Percentiles rank a stretch among this genome's conserved stretches.
Evolutionary conservation across 2,329 filamentous ascomycete genomes (phyloP).

Genomic region (Moelleriella libera): DNA sequence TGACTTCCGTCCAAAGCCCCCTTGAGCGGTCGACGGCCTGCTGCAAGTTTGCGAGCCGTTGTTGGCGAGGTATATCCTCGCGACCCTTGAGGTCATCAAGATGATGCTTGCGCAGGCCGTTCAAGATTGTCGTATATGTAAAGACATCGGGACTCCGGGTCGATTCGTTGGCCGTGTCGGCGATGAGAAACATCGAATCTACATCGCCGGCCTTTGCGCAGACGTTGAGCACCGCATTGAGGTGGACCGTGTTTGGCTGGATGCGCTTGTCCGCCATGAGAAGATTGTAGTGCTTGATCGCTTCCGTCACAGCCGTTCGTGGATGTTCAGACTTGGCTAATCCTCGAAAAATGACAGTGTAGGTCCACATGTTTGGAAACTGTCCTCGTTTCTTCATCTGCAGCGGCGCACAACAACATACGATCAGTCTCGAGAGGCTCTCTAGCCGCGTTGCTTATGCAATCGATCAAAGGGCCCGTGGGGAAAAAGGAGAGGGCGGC

Average conservation of each 20-base stretch:
- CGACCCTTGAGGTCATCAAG: constrained; percentile 11
- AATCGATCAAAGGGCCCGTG: neutral
- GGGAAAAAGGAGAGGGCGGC: neutral
- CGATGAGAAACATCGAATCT: constrained; percentile 67
- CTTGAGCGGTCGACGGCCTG: constrained; percentile 51
- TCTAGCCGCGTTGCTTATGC: too few relatives aligned
- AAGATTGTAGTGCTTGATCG: constrained; percentile 62
- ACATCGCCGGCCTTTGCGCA: constrained; percentile 63
- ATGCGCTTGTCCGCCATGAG: constrained; percentile 52
- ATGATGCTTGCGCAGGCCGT: constrained; percentile 45
- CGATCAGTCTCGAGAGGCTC: too few relatives aligned
- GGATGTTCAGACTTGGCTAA: constrained; percentile 47
- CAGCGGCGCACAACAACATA: neutral
- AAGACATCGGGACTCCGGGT: constrained; percentile 46
- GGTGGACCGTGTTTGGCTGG: constrained; percentile 64
- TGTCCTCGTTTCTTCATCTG: constrained; percentile 89
- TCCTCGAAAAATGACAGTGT: constrained; percentile 69
- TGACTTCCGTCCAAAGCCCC: constrained; percentile 67
- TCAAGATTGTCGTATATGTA: constrained; percentile 76
- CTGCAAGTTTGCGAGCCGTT: constrained; percentile 19
- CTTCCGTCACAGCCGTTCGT: constrained; percentile 48
- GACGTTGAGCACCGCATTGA: constrained; percentile 76
- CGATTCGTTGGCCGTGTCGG: constrained; percentile 54
- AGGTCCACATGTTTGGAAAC: constrained; percentile 68
- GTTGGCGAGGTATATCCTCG: constrained; percentile 13